These are phyloP conservation scores for Zymoseptoria crescenta DNA, from an alignment of 2,329 filamentous ascomycete genomes.

Conservation along the genomic window DNA sequence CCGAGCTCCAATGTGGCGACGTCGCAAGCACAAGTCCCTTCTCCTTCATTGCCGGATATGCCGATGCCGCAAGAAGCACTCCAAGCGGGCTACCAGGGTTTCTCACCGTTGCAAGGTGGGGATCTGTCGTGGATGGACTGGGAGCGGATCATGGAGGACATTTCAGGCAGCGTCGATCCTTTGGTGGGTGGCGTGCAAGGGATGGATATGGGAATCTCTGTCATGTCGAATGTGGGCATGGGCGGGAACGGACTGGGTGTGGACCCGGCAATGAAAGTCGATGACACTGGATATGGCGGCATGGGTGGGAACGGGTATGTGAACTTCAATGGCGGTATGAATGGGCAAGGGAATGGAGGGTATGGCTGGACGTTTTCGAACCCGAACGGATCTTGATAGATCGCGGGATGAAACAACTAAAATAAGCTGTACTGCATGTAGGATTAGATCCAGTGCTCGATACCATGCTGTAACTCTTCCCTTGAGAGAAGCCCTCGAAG, in stretches of 20 bases:
- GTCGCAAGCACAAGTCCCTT: neutral
- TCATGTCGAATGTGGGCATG: neutral
- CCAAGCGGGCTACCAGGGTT: neutral
- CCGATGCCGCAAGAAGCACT: neutral
- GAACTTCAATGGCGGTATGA: neutral
- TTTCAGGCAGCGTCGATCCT: conserved; percentile 2
- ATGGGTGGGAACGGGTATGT: neutral
- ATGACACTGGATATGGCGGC: neutral
- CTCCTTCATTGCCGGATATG: neutral
- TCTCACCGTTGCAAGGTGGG: conserved; percentile 2
- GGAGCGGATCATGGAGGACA: conserved; percentile 21
- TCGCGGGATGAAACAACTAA: neutral
- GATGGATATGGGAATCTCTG: neutral
- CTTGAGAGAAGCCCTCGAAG: too few relatives aligned
- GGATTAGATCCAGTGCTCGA: neutral
- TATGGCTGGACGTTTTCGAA: neutral
- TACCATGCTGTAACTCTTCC: neutral
- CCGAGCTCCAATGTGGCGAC: neutral
- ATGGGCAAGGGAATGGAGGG: neutral
- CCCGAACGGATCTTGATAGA: neutral
- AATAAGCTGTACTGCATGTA: neutral
- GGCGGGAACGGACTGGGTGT: neutral
- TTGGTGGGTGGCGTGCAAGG: neutral
- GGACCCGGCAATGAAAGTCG: neutral
- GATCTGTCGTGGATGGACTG: conserved; percentile 19